phyloP scores from a whole-genome alignment of 805 yeast species.

The Pichia heedii region DNA sequence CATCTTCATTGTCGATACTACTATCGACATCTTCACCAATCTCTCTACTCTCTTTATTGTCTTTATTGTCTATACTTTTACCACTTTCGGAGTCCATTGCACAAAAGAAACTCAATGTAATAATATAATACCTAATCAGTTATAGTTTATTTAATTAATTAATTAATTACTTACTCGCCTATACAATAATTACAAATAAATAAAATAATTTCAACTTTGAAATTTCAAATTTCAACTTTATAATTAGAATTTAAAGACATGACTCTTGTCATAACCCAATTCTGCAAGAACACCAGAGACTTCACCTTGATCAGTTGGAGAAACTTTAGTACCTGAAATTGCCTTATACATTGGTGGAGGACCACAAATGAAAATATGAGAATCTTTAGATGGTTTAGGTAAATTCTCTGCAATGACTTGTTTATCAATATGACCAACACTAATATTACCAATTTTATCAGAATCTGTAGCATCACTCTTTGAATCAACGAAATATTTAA shows the following conservation, averaged over 20 bases:
- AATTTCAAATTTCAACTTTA: too few relatives aligned
- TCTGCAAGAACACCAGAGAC: constrained; percentile 81
- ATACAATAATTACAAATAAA: too few relatives aligned
- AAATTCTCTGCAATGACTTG: constrained; percentile 55
- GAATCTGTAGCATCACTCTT: constrained; percentile 30
- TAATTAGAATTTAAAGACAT: constrained; percentile 83
- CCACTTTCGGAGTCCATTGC: background rate
- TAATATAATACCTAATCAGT: too few relatives aligned
- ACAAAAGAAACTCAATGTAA: background rate
- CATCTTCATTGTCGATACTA: constrained; percentile 15
- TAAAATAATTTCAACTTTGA: too few relatives aligned
- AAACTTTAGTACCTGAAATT: constrained; percentile 73
- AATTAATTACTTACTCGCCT: too few relatives aligned
- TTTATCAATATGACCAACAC: constrained; percentile 69
- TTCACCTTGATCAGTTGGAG: constrained; percentile 93
- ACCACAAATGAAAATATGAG: constrained; percentile 85
- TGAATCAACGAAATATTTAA: constrained; percentile 75
- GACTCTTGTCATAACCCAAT: constrained; percentile 76
- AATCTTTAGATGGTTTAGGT: constrained; percentile 54
- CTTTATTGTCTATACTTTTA: background rate
- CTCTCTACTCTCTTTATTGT: background rate
- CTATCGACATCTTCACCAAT: background rate
- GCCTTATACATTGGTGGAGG: constrained; percentile 90
- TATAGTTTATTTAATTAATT: too few relatives aligned
- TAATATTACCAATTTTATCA: constrained; percentile 31